Percentiles rank a stretch among this genome's conserved stretches.
phyloP scores from a whole-genome alignment of 805 yeast genomes.

The Candida ponderosae region DNA sequence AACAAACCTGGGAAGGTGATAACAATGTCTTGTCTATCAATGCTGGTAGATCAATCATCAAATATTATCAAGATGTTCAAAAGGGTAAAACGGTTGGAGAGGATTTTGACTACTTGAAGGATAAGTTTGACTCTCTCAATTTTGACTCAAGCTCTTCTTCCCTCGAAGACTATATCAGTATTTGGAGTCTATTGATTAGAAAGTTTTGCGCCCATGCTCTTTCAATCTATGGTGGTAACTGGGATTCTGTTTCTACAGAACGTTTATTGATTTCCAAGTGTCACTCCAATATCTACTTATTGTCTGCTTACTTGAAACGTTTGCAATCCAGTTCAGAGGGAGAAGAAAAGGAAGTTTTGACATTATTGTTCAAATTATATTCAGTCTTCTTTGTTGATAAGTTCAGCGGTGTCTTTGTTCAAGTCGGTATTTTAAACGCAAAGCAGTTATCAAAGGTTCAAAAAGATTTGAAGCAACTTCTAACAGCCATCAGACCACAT shows the following conservation, averaged over 20 bases:
- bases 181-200: conserved; percentile 29
- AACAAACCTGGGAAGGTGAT: conserved; percentile 98
- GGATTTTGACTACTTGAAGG: conserved; percentile 22
- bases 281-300: conserved; percentile 31
- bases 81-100: conserved; percentile 25
- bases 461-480: conserved; percentile 35
- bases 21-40: conserved; percentile 80
- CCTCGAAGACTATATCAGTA: conserved; percentile 12
- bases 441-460: conserved; percentile 35
- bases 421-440: conserved; percentile 47
- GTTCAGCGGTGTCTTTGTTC: conserved; percentile 66
- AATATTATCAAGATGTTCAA: conserved; percentile 30
- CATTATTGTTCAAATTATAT: conserved; percentile 51
- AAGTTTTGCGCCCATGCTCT: conserved; percentile 22
- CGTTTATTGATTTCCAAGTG: conserved; percentile 30
- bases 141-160: conserved; percentile 17
- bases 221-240: conserved; percentile 22
- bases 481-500: conserved; percentile 51
- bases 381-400: conserved; percentile 61
- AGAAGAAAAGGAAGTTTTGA: conserved; percentile 39
- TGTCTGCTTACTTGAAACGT: conserved; percentile 21
- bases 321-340: conserved; percentile 10
- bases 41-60: conserved; percentile 64
- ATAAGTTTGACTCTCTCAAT: conserved; percentile 21
- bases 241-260: conserved; percentile 30